phyloP scores from a whole-genome alignment of 2,329 filamentous ascomycete genomes.

The Mycogone perniciosa region DNA sequence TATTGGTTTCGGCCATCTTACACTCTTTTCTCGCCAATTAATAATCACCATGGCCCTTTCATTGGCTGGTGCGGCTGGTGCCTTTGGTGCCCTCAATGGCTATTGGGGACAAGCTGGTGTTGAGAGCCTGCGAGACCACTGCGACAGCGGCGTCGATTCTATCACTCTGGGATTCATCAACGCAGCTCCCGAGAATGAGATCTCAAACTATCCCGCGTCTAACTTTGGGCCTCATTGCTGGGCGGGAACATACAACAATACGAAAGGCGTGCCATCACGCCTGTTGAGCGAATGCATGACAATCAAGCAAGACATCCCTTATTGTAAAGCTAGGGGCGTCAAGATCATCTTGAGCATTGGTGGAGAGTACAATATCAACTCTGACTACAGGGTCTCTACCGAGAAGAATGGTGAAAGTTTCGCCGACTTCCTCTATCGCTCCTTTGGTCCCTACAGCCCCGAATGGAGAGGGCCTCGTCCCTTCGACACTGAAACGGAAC shows the following conservation, averaged over 20 bases:
- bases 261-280: slow-evolving; percentile 20
- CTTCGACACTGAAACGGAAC: slow-evolving; percentile 27
- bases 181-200: slow-evolving; percentile 30
- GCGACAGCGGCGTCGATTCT: slow-evolving; percentile 31
- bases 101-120: slow-evolving; percentile 35
- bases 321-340: slow-evolving; percentile 36
- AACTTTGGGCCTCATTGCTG: slow-evolving; percentile 37
- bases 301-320: slow-evolving; percentile 34
- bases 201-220: slow-evolving; percentile 30
- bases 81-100: slow-evolving; percentile 31
- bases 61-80: slow-evolving; percentile 17
- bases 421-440: slow-evolving; percentile 32
- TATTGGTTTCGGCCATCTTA: slow-evolving; percentile 28
- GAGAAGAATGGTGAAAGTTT: slow-evolving; percentile 29
- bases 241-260: slow-evolving; percentile 19
- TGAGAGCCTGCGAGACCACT: slow-evolving; percentile 29
- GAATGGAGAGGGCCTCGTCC: slow-evolving; percentile 31
- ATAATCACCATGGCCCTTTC: slow-evolving; percentile 21
- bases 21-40: slow-evolving; percentile 20
- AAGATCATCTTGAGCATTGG: slow-evolving; percentile 40
- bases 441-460: slow-evolving; percentile 32
- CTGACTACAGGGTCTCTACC: slow-evolving; percentile 29
- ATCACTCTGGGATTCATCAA: slow-evolving; percentile 35
- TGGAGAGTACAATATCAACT: slow-evolving; percentile 23
- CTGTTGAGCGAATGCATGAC: slow-evolving; percentile 30